These are phyloP conservation scores for Pleodorina starrii DNA, from an alignment of 139 green algal genomes.

Conservation along the genomic window DNA sequence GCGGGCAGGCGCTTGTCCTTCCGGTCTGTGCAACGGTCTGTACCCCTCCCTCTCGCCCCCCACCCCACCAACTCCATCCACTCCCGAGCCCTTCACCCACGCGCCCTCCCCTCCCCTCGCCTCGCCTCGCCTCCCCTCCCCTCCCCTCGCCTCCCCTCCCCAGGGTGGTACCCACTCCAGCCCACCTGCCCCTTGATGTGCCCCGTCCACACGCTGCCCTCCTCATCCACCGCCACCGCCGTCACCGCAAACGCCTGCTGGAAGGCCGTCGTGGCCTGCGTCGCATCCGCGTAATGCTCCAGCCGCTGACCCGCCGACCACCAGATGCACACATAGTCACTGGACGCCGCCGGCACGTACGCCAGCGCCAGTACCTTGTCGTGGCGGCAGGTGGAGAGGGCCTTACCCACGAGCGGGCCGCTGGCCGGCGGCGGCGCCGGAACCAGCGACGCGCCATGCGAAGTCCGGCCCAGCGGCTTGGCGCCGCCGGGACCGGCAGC, in stretches of 20 bases:
- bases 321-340: constrained; percentile 50
- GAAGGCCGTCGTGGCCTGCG: constrained; percentile 61
- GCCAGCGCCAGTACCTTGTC: constrained; percentile 47
- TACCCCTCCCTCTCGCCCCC: too few species aligned
- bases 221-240: constrained; percentile 51
- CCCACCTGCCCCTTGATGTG: constrained; percentile 59
- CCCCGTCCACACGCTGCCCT: constrained; percentile 66
- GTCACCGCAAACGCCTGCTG: constrained; percentile 39
- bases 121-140: too few species aligned
- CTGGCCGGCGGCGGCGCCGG: not conserved
- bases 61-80: too few species aligned
- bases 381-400: constrained; percentile 39
- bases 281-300: constrained; percentile 62
- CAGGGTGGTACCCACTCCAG: too few species aligned
- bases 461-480: too few species aligned
- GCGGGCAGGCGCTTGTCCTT: too few species aligned
- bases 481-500: too few species aligned
- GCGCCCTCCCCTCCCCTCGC: too few species aligned
- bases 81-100: too few species aligned
- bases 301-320: constrained; percentile 53
- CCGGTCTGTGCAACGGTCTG: too few species aligned
- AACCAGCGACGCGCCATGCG: not conserved
- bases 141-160: too few species aligned
- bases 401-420: not conserved
- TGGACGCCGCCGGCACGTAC: constrained; percentile 22